Conservation (phyloP, 352 stramenopile genomes). For the Phytophthora ramorum region DNA sequence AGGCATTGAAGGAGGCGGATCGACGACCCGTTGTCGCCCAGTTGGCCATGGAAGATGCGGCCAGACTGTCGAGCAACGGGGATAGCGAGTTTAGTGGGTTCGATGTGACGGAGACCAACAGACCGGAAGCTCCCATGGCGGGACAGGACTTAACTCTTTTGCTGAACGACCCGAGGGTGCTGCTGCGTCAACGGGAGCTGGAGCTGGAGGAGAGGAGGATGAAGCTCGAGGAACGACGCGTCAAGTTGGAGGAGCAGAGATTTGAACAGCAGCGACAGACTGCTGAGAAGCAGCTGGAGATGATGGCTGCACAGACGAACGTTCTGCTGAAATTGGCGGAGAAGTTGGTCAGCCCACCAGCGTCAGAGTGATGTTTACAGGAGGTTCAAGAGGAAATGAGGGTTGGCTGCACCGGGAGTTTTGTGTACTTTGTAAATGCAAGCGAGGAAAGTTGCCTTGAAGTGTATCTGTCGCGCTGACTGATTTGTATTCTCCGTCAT, state of each 20-base stretch:
- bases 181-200: conserved; percentile 32
- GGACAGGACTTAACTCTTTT: conserved; percentile 19
- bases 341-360: conserved; percentile 15
- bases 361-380: conserved; percentile 3
- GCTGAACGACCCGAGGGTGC: conserved; percentile 26
- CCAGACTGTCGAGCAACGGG: conserved; percentile 12
- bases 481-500: background rate
- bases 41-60: conserved; percentile 25
- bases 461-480: background rate
- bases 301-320: conserved; percentile 37
- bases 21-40: conserved; percentile 9
- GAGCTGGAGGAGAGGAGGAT: conserved; percentile 31
- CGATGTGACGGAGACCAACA: background rate
- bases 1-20: conserved; percentile 14
- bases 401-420: background rate
- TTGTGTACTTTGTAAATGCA: conserved; percentile 4
- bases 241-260: conserved; percentile 34
- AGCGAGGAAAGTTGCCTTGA: background rate
- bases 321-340: conserved; percentile 35
- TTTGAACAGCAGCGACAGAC: conserved; percentile 36
- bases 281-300: conserved; percentile 34
- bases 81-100: conserved; percentile 5
- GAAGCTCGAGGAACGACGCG: conserved; percentile 27
- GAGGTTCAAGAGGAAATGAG: background rate
- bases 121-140: background rate